phyloP scores from a whole-genome alignment of 202 grass and related monocot species.

The Schoenoplectus tabernaemontani region DNA sequence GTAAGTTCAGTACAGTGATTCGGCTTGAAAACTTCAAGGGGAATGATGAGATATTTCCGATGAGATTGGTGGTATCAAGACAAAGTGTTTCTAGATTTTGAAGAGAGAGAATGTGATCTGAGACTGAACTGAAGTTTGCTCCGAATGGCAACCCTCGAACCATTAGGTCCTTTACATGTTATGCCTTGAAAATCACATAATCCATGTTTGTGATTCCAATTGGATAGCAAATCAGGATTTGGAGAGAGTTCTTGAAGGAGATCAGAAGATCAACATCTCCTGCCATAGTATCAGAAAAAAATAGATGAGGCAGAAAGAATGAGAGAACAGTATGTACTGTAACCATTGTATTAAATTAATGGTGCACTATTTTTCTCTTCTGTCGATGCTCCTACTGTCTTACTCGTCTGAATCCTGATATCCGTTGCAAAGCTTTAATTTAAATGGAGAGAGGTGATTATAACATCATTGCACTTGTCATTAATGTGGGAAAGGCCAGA shows the following conservation, averaged over 20 bases:
- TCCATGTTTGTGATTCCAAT: slow-evolving; percentile 31
- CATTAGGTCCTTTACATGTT: slow-evolving; percentile 30
- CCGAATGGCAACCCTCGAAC: slow-evolving; percentile 34
- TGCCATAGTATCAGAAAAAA: neutral
- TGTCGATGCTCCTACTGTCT: neutral
- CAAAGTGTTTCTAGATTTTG: slow-evolving; percentile 39
- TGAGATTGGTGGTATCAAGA: slow-evolving; percentile 51
- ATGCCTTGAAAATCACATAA: slow-evolving; percentile 55
- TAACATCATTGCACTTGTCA: too few species aligned
- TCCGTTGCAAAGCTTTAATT: too few species aligned
- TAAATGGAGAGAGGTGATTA: too few species aligned
- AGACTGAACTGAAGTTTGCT: slow-evolving; percentile 48
- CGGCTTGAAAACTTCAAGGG: slow-evolving; percentile 4
- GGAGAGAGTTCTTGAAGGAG: slow-evolving; percentile 51
- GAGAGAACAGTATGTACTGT: neutral
- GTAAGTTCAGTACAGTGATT: slow-evolving; percentile 41
- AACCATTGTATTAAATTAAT: neutral
- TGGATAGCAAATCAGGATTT: slow-evolving; percentile 26
- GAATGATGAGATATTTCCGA: slow-evolving; percentile 30
- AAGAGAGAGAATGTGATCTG: slow-evolving; percentile 37
- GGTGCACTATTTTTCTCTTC: neutral
- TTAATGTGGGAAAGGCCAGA: too few species aligned
- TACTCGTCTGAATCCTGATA: too few species aligned
- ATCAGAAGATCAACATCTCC: slow-evolving; percentile 57
- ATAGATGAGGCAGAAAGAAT: neutral